A percentile compares a stretch with the other conserved stretches of the same genome.
These are phyloP conservation scores for Seminavis robusta DNA, from an alignment of 108 stramenopile genomes.

Conservation along the genomic window DNA sequence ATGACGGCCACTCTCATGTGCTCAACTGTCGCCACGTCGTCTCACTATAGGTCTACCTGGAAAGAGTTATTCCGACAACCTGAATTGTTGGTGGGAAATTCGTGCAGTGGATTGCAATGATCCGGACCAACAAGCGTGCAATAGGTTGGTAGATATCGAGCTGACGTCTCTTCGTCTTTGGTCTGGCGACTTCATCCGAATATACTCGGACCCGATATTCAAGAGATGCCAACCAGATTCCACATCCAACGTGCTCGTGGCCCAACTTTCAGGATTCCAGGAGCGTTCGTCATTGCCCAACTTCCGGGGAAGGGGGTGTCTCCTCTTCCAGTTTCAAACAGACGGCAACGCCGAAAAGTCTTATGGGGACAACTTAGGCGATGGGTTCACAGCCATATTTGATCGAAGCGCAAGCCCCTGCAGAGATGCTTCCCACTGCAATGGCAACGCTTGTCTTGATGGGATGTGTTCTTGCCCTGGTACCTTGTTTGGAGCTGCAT, in stretches of 20 bases:
- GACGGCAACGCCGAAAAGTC: slow-evolving; percentile 3
- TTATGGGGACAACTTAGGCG: neutral
- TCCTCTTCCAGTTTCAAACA: slow-evolving; percentile 1
- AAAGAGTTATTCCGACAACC: neutral
- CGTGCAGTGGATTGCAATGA: neutral
- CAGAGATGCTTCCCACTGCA: neutral
- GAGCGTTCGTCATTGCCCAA: neutral
- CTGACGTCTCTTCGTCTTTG: neutral
- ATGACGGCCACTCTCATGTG: no score
- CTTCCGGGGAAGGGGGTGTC: neutral
- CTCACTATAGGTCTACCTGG: no score
- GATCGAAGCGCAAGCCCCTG: neutral
- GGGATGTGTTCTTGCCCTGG: slow-evolving; percentile 5
- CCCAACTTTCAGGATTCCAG: neutral
- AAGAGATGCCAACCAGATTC: neutral
- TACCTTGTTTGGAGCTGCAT: neutral
- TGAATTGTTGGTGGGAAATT: neutral
- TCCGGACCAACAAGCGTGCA: no score
- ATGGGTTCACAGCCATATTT: neutral
- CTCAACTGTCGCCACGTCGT: no score
- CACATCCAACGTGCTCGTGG: neutral
- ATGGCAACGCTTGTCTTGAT: neutral
- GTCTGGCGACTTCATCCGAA: slow-evolving; percentile 7
- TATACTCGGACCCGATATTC: neutral
- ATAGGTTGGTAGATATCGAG: neutral